Conservation (phyloP, 495 filamentous ascomycete species). For the Cercophora samala region DNA sequence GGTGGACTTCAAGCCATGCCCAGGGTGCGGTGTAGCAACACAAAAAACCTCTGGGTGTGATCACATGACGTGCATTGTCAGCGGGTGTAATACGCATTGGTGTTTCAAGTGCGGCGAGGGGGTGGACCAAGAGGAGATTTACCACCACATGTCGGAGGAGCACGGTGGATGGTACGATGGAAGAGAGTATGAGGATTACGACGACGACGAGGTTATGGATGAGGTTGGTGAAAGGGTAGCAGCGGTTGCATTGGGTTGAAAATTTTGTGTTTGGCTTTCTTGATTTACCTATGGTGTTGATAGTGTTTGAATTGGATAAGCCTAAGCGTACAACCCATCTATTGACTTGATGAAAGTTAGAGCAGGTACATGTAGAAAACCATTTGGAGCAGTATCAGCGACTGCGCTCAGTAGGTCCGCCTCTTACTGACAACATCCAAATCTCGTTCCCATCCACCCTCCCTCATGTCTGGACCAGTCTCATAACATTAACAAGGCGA, state of each 20-base stretch:
- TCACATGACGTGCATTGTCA: constrained; percentile 15
- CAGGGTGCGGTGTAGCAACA: constrained; percentile 17
- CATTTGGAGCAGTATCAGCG: too few species aligned
- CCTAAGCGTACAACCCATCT: too few species aligned
- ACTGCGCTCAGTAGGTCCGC: too few species aligned
- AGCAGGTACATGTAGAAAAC: too few species aligned
- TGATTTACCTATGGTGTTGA: not conserved
- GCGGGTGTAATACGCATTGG: constrained; percentile 18
- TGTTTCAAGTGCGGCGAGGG: constrained; percentile 16
- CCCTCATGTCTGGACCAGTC: too few species aligned
- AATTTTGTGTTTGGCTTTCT: not conserved
- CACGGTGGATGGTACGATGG: constrained; percentile 16
- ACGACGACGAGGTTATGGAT: not conserved
- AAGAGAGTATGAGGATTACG: not conserved
- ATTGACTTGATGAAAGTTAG: too few species aligned
- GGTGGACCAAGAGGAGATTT: constrained; percentile 10
- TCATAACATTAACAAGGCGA: too few species aligned
- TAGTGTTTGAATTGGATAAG: too few species aligned
- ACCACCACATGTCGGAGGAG: constrained; percentile 14
- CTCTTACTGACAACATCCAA: too few species aligned
- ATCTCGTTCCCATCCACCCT: too few species aligned
- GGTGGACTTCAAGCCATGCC: constrained; percentile 15
- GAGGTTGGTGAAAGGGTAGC: not conserved
- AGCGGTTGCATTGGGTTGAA: not conserved
- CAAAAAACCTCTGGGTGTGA: constrained; percentile 19